Percentiles rank a stretch among this genome's conserved stretches.
Conservation (phyloP, 768 basidiomycete genomes). For the Pleurotus sapidus region DNA sequence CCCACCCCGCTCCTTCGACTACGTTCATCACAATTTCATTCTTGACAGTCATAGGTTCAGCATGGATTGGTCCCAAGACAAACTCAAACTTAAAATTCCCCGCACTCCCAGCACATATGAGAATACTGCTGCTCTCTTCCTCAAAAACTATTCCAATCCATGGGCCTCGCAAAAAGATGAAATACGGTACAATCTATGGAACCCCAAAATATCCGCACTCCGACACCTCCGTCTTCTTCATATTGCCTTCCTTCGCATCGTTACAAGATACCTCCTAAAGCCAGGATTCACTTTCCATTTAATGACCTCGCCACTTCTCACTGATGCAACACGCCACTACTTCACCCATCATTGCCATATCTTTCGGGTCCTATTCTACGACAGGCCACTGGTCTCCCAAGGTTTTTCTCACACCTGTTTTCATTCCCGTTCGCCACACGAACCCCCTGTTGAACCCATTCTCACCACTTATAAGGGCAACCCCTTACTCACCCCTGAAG, state of each 20-base stretch:
- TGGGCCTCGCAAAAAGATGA: background rate
- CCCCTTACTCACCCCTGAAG: slow-evolving; percentile 1
- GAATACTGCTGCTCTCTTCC: background rate
- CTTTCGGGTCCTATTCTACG: background rate
- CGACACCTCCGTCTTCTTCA: background rate
- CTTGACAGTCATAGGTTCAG: no score
- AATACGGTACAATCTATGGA: background rate
- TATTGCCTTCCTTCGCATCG: background rate
- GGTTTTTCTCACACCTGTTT: slow-evolving; percentile 3
- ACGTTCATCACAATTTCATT: no score
- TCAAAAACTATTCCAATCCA: background rate
- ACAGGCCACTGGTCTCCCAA: background rate
- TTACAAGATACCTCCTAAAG: background rate
- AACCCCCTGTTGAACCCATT: background rate
- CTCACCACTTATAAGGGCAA: background rate
- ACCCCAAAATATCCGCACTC: background rate
- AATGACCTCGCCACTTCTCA: background rate
- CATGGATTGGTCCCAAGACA: no score
- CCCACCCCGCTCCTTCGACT: no score
- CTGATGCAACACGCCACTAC: background rate
- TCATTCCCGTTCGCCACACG: background rate
- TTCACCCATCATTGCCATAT: slow-evolving; percentile 3
- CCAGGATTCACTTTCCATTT: background rate
- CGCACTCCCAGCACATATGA: no score
- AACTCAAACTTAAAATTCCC: no score